Evolutionary conservation across 345 rosid species (phyloP).

Genomic region (Melaleuca alternifolia): DNA sequence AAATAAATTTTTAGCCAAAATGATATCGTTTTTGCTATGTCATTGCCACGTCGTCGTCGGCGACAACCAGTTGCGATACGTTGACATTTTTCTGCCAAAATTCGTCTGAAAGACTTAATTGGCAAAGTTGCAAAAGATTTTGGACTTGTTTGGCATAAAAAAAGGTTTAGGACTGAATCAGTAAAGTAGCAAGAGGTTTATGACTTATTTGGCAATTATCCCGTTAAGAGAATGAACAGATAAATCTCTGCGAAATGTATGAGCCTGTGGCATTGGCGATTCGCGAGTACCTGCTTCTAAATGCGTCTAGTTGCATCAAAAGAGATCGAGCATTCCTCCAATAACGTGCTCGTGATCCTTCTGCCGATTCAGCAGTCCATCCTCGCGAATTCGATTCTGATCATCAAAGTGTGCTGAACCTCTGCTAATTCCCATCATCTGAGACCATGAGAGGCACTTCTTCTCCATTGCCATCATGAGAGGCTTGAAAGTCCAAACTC

Average conservation of each 20-base stretch:
- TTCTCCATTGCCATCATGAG: neutral
- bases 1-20: too few species aligned
- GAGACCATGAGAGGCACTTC: neutral
- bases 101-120: too few species aligned
- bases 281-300: neutral
- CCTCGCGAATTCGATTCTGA: neutral
- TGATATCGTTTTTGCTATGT: too few species aligned
- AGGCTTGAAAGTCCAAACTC: neutral
- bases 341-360: neutral
- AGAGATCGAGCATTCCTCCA: neutral
- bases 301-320: neutral
- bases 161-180: too few species aligned
- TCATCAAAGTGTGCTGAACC: neutral
- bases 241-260: too few species aligned
- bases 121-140: too few species aligned
- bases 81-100: too few species aligned
- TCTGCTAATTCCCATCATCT: neutral
- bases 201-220: too few species aligned
- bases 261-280: neutral
- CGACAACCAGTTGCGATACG: too few species aligned
- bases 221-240: neutral
- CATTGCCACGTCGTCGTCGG: too few species aligned
- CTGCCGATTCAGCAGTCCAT: neutral
- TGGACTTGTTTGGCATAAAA: too few species aligned
- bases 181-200: too few species aligned